These are phyloP conservation scores for Aurinia saxatilis DNA, from an alignment of 345 rosid genomes.

Conservation along the genomic window DNA sequence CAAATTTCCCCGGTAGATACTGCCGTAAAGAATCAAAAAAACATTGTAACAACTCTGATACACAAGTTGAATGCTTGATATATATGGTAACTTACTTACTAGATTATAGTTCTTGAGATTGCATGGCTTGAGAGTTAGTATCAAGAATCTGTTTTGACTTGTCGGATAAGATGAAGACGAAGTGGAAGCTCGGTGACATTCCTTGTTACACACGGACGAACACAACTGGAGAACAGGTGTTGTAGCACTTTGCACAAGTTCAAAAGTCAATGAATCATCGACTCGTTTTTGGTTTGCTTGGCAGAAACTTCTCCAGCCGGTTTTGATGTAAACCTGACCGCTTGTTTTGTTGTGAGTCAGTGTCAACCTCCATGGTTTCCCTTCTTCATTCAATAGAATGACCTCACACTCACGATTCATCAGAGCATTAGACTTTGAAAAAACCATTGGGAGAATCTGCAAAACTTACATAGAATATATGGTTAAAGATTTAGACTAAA, in stretches of 20 bases:
- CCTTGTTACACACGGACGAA: neutral
- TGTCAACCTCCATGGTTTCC: too few species aligned
- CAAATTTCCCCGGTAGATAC: constrained; percentile 3
- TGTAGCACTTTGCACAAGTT: neutral
- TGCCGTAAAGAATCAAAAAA: neutral
- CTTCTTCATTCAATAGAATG: too few species aligned
- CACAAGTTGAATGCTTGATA: neutral
- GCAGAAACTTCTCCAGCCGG: too few species aligned
- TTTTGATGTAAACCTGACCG: too few species aligned
- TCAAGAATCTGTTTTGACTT: constrained; percentile 8
- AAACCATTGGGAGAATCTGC: too few species aligned
- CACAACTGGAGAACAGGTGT: constrained; percentile 9
- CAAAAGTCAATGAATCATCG: neutral
- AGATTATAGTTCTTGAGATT: neutral
- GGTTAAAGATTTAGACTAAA: too few species aligned
- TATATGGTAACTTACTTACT: neutral
- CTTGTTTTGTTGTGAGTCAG: too few species aligned
- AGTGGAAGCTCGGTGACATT: neutral
- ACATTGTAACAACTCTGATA: neutral
- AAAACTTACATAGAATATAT: too few species aligned
- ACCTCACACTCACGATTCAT: too few species aligned
- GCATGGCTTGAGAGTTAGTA: neutral
- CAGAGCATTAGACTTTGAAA: too few species aligned
- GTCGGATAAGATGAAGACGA: neutral
- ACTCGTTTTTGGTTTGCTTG: neutral